Evolutionary conservation across 1,284 basidiomycete genomes (phyloP).

Genomic region (Tetrapyrgos nigripes): DNA sequence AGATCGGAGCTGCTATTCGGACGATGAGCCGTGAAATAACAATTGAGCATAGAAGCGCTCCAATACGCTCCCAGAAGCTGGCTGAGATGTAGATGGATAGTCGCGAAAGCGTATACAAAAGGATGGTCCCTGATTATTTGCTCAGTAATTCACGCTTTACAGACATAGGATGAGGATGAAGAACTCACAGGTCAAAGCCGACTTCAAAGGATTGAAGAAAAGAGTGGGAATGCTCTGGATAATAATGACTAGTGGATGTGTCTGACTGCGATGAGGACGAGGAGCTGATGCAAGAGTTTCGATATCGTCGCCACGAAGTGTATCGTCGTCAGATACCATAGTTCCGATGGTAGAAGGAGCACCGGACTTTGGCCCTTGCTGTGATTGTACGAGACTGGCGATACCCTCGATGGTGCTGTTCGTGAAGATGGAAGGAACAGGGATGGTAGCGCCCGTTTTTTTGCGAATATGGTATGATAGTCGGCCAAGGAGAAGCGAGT

Average conservation of each 20-base stretch:
- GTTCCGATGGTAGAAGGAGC: background rate
- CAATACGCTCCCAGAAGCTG: constrained; percentile 40
- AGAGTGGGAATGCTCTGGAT: constrained; percentile 48
- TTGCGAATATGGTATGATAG: constrained; percentile 48
- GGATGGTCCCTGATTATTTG: constrained; percentile 30
- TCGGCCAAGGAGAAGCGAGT: constrained; percentile 49
- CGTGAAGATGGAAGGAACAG: constrained; percentile 46
- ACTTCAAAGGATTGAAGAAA: constrained; percentile 51
- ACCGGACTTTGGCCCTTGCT: constrained; percentile 4
- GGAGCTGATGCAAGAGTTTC: background rate
- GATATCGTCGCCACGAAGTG: background rate
- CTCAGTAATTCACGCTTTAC: background rate
- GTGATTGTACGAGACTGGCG: constrained; percentile 42
- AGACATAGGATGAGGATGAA: background rate
- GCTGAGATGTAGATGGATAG: constrained; percentile 35
- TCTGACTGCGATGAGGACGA: constrained; percentile 33
- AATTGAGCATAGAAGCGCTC: constrained; percentile 40
- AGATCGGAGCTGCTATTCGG: constrained; percentile 42
- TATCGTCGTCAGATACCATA: constrained; percentile 1
- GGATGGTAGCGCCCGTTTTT: constrained; percentile 42
- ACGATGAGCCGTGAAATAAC: constrained; percentile 36
- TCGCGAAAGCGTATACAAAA: constrained; percentile 38
- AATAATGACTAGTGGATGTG: constrained; percentile 44
- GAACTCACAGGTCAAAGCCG: constrained; percentile 44
- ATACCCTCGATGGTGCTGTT: constrained; percentile 50